Base-by-base conservation (phyloP, 1,139 yeast species). In the Debaryomycetaceae sp. region DNA sequence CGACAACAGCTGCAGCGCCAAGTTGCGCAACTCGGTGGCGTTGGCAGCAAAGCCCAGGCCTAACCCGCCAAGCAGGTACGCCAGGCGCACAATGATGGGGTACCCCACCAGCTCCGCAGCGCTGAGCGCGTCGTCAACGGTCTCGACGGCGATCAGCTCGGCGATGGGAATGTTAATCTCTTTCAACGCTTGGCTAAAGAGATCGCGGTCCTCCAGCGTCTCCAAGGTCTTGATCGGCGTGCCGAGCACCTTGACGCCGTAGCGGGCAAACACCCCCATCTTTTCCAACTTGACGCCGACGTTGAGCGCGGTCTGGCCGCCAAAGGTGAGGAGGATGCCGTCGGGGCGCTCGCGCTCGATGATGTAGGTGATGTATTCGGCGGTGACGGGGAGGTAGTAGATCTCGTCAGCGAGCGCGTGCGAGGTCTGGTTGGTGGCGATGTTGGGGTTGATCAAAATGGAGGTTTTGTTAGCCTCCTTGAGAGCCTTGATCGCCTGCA, bases 41-140 rank as follows among this genome's bases (percentile, higher is more conserved):
- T 86, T 79, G 44, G 73, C 70, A 40, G 99, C 98, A 55, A 91
- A 91, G 27, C 99, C 99, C 19, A 97, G 89, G 35, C 99, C 99
- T 39, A 91, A 73, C 46, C 99, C 99, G 56, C 99, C 99, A 34
- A 91, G 71, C 3, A 98, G 95, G 55, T 83, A 91, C 18, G 99
- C 99, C 29, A 97, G 84, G 66, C 99, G 83, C 37, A 91, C 96
- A 65, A 91, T 91, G 45, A 91, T 86, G 32, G 99, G 99, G 61
- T 89, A 91, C 8, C 96, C 95, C 39, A 91, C 86, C 34, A 65
- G 56, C 30, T 73, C 78, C 32, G 96, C 98, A 34, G 98, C 97
- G 25, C 62, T 66, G 38, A 91, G 68, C 16, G 98, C 96, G 51
- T 84, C 96, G 46, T 89, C 96, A 28, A 91, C 88, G 31, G 83